These are phyloP conservation scores for Trichopus zeylanicus DNA, from an alignment of 116 monocot species.

Conservation along the genomic window DNA sequence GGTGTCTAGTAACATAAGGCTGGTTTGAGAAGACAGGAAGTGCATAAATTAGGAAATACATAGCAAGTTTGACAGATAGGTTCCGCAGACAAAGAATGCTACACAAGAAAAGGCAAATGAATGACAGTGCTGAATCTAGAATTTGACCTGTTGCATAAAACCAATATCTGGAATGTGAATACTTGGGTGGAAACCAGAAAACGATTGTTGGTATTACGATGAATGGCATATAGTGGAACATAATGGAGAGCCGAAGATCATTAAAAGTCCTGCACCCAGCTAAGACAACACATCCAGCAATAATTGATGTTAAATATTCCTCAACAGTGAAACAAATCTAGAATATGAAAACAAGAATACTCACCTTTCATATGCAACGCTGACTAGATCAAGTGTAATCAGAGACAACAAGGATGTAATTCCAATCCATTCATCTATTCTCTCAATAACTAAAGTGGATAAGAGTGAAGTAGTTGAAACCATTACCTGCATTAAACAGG, in stretches of 20 bases:
- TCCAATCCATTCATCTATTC: slow-evolving; percentile 68
- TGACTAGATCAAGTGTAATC: slow-evolving; percentile 39
- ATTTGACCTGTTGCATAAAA: slow-evolving; percentile 60
- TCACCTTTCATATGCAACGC: slow-evolving; percentile 74
- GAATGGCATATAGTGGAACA: slow-evolving; percentile 49
- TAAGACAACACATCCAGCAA: slow-evolving; percentile 16
- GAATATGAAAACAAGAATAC: neutral
- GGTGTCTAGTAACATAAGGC: too few species aligned
- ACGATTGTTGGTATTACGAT: slow-evolving; percentile 54
- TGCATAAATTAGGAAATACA: too few species aligned
- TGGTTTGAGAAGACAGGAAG: too few species aligned
- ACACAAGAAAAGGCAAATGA: too few species aligned
- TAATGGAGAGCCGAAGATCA: slow-evolving; percentile 68
- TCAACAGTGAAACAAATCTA: neutral
- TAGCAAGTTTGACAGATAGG: too few species aligned
- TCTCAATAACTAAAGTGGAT: slow-evolving; percentile 71
- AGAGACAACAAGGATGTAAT: slow-evolving; percentile 64
- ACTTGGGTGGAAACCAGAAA: slow-evolving; percentile 62
- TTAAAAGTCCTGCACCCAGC: slow-evolving; percentile 56
- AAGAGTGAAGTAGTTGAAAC: slow-evolving; percentile 54
- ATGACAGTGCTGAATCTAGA: too few species aligned
- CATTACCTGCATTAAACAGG: slow-evolving; percentile 58
- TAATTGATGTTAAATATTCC: slow-evolving; percentile 3
- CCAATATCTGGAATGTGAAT: slow-evolving; percentile 83
- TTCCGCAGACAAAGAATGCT: too few species aligned